Evolutionary conservation across 1,139 yeast genomes (phyloP).

Genomic region (Magnusiomyces tetraspermus): DNA sequence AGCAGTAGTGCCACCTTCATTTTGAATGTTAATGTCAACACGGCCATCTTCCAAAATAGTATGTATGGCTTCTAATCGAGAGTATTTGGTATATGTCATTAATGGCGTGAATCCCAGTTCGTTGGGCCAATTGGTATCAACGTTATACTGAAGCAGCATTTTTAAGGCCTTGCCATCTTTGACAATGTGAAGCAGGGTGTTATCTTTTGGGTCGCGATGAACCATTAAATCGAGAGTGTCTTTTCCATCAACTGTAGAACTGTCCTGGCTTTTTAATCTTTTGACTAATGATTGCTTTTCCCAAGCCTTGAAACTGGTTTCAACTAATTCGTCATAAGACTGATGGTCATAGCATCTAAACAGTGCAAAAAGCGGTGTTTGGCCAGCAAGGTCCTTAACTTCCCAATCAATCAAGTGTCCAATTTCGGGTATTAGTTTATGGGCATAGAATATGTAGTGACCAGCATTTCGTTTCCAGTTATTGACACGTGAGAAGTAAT

Average conservation of each 20-base stretch:
- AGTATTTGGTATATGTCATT: slow-evolving; percentile 61
- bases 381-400: slow-evolving; percentile 53
- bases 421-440: slow-evolving; percentile 42
- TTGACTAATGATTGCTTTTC: slow-evolving; percentile 1
- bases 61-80: slow-evolving; percentile 50
- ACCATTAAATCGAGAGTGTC: slow-evolving; percentile 28
- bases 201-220: slow-evolving; percentile 67
- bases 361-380: slow-evolving; percentile 71
- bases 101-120: slow-evolving; percentile 56
- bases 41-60: slow-evolving; percentile 26
- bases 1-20: slow-evolving; percentile 34
- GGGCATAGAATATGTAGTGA: slow-evolving; percentile 61
- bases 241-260: background rate
- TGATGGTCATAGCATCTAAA: slow-evolving; percentile 77
- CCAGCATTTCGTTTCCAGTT: slow-evolving; percentile 51
- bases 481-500: slow-evolving; percentile 47
- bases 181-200: slow-evolving; percentile 66
- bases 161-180: slow-evolving; percentile 35
- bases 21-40: slow-evolving; percentile 26
- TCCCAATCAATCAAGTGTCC: slow-evolving; percentile 65
- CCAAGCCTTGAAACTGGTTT: slow-evolving; percentile 38
- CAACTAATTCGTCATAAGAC: slow-evolving; percentile 45
- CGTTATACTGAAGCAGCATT: slow-evolving; percentile 35
- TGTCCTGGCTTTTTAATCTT: background rate
- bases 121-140: slow-evolving; percentile 59